A percentile compares a stretch with the other conserved stretches of the same genome.
These are phyloP conservation scores for Nakazawaea wyomingensis DNA, from an alignment of 805 yeast genomes.

Conservation along the genomic window DNA sequence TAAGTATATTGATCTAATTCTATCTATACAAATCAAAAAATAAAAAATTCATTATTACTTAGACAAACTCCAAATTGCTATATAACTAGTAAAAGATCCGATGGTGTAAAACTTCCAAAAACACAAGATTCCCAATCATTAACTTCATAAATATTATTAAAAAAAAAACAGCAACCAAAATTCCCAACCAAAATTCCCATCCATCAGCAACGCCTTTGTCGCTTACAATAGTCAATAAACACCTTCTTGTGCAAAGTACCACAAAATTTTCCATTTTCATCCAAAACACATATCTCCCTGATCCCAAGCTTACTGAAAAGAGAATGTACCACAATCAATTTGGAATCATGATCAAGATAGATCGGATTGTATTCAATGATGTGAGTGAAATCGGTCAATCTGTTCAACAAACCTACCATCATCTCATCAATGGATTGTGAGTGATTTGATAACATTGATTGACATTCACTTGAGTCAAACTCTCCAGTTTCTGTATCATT, in stretches of 20 bases:
- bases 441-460: slow-evolving; percentile 2
- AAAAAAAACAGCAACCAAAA: not conserved
- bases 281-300: slow-evolving; percentile 39
- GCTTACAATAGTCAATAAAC: slow-evolving; percentile 38
- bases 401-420: slow-evolving; percentile 15
- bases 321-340: slow-evolving; percentile 44
- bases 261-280: slow-evolving; percentile 39
- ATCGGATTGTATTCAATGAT: slow-evolving; percentile 43
- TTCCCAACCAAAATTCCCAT: not conserved
- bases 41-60: too few species aligned
- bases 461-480: not conserved
- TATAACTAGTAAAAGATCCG: too few species aligned
- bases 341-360: slow-evolving; percentile 40
- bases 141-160: not conserved
- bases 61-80: not conserved
- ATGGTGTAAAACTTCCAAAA: too few species aligned
- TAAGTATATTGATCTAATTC: too few species aligned
- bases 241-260: slow-evolving; percentile 51
- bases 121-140: not conserved
- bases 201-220: slow-evolving; percentile 1
- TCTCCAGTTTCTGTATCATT: slow-evolving; percentile 3
- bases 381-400: slow-evolving; percentile 34
- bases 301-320: slow-evolving; percentile 49
- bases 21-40: not conserved
- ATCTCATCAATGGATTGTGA: slow-evolving; percentile 3